These are phyloP conservation scores for Metarhizium guizhouense DNA, from an alignment of 2,329 filamentous ascomycete genomes.

Conservation along the genomic window DNA sequence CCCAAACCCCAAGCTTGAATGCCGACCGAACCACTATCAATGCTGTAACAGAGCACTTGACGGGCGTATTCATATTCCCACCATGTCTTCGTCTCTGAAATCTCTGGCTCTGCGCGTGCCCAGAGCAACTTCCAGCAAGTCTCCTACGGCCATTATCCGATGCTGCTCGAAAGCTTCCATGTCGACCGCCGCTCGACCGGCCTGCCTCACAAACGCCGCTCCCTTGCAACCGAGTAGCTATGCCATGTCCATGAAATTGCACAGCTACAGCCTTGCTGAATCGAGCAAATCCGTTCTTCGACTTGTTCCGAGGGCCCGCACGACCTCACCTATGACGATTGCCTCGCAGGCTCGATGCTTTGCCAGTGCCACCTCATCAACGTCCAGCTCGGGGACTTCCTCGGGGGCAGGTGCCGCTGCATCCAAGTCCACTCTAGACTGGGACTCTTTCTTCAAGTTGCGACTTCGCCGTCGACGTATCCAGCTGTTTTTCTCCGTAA, in stretches of 20 bases:
- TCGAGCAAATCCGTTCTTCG: constrained; percentile 3
- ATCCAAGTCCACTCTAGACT: constrained; percentile 45
- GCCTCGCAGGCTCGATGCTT: constrained; percentile 9
- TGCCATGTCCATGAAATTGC: neutral
- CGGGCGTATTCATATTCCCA: neutral
- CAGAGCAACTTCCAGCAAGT: constrained; percentile 11
- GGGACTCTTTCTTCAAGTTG: constrained; percentile 89
- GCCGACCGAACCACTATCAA: neutral
- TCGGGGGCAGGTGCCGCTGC: constrained; percentile 2
- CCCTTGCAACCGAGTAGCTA: constrained; percentile 8
- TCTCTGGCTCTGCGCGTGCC: constrained; percentile 23
- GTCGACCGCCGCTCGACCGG: constrained; percentile 14
- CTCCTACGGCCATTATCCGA: constrained; percentile 14
- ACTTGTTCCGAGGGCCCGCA: constrained; percentile 2
- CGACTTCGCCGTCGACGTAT: constrained; percentile 77
- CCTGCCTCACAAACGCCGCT: constrained; percentile 13
- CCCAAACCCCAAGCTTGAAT: neutral
- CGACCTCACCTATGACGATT: neutral
- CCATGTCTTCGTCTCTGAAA: constrained; percentile 23
- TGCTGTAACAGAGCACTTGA: neutral
- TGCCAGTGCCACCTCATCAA: constrained; percentile 7
- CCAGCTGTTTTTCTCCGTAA: constrained; percentile 68
- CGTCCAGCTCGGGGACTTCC: neutral
- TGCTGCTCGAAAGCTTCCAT: constrained; percentile 20
- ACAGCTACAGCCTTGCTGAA: neutral